Evolutionary conservation across 306 rosid genomes (phyloP).

Genomic region (Heteromeles arbutifolia): DNA sequence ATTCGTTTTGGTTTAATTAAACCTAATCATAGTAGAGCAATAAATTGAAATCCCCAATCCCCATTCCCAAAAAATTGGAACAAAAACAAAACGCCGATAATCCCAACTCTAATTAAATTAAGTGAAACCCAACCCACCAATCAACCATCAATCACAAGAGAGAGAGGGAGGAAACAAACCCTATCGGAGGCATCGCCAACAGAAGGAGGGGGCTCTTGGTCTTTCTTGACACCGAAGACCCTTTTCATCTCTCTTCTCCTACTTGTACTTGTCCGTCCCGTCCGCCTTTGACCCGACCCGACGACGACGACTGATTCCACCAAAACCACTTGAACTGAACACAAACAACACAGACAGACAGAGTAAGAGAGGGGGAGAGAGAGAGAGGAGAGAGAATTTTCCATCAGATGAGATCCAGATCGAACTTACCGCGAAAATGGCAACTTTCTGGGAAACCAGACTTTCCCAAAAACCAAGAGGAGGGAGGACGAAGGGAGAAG

Average conservation of each 20-base stretch:
- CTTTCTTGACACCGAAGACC: conserved; percentile 77
- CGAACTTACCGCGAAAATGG: too few relatives aligned
- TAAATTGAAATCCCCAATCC: background rate
- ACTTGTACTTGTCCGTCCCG: background rate
- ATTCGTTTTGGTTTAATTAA: background rate
- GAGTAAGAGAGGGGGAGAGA: background rate
- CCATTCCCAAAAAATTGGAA: background rate
- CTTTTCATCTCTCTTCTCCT: conserved; percentile 57
- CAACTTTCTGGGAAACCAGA: too few relatives aligned
- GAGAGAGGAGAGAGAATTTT: background rate
- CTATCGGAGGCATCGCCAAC: conserved; percentile 73
- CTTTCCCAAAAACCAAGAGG: too few relatives aligned
- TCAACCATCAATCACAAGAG: background rate
- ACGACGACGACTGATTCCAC: background rate
- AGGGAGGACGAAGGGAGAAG: background rate
- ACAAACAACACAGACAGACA: background rate
- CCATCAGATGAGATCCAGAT: background rate
- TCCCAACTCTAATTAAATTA: background rate
- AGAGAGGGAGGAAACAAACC: conserved; percentile 25
- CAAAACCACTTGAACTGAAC: background rate
- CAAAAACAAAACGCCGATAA: background rate
- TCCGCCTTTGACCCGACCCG: background rate
- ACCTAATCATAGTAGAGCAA: background rate
- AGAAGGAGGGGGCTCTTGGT: conserved; percentile 89
- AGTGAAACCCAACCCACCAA: background rate